A percentile compares a stretch with the other conserved stretches of the same genome.
phyloP scores from a whole-genome alignment of 805 yeast species.

The Ogataea pilisensis region DNA sequence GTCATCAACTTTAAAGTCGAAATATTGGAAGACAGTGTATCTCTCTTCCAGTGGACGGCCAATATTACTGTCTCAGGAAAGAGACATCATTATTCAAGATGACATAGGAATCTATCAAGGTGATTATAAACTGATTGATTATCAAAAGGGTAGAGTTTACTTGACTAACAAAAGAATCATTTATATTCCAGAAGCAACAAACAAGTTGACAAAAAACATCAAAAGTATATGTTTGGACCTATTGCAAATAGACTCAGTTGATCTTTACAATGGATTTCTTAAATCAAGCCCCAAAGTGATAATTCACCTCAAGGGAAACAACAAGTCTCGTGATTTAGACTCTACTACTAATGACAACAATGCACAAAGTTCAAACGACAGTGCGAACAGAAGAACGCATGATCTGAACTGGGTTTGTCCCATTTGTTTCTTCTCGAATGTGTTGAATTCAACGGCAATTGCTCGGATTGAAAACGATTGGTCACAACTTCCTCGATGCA shows the following conservation, averaged over 20 bases:
- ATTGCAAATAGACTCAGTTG: slow-evolving; percentile 16
- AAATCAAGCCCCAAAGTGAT: slow-evolving; percentile 77
- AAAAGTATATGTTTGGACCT: slow-evolving; percentile 14
- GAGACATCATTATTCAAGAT: slow-evolving; percentile 48
- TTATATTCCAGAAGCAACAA: slow-evolving; percentile 44
- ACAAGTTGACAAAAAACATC: neutral
- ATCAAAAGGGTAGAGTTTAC: slow-evolving; percentile 75
- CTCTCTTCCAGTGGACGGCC: slow-evolving; percentile 33
- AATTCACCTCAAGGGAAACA: slow-evolving; percentile 20
- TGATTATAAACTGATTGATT: slow-evolving; percentile 52
- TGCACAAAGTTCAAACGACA: too few relatives aligned
- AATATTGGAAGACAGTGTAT: slow-evolving; percentile 19
- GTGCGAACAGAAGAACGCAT: slow-evolving; percentile 2
- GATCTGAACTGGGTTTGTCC: slow-evolving; percentile 71
- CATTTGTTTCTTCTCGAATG: slow-evolving; percentile 77
- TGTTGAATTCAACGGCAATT: slow-evolving; percentile 26
- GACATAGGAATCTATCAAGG: slow-evolving; percentile 79
- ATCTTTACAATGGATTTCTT: slow-evolving; percentile 50
- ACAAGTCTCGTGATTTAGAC: too few relatives aligned
- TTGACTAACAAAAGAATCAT: slow-evolving; percentile 71
- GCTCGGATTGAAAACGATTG: slow-evolving; percentile 6
- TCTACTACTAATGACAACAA: too few relatives aligned
- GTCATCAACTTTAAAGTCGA: slow-evolving; percentile 6
- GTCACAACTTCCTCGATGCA: slow-evolving; percentile 41
- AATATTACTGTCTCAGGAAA: slow-evolving; percentile 33